Evolutionary conservation across 371 early-diverging fungal genomes (phyloP), one percentile per base, ranked within the genome.

Genomic region (Quaeritorhiza haematococci): DNA sequence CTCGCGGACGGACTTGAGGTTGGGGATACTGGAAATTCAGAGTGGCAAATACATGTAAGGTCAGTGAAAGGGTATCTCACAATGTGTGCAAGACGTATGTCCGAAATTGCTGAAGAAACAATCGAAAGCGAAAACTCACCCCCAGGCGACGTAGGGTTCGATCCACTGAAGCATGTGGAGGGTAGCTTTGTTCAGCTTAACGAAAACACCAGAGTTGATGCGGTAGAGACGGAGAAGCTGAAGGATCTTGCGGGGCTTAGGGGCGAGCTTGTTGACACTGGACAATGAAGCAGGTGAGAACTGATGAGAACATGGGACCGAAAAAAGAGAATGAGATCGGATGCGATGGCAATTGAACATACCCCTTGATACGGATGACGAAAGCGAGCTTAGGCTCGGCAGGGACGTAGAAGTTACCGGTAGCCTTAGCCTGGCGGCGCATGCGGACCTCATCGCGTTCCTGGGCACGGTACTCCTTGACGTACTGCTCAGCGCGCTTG

Each of bases 191-290:
- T 94, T 99, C 68, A 99, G 89, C 60, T 88, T 88, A 56, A 99
- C 87, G 71, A 99, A 98, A 76, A 94, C 93, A 75, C 92, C 98
- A 78, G 89, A 90, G 96, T 99, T 98, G 89, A 98, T 96, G 81
- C 93, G 97, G 75, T 90, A 87, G 65, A 99, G 88, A 85, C 99
- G 94, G 73, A 99, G 80, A 60, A 98, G 85, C 82, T 99, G 96
- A 63, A 99, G 87, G 60, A 97, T 94, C 90, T 98, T 98, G 76
- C 96, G 88, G 69, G 97, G 94, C 90, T 96, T 98, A 78, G 99
- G 99, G 50, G 99, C 86, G 64, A 98, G 88, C 85, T 96, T 94
- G 90, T 93, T 95, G 86, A 96, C 91, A 84, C 90, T 68, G 49
- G 53, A n/a, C 7, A 38, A 21, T 10, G 24, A 8, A 54, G 13